Conservation (phyloP, 306 rosid species). For the Prunus armeniaca region DNA sequence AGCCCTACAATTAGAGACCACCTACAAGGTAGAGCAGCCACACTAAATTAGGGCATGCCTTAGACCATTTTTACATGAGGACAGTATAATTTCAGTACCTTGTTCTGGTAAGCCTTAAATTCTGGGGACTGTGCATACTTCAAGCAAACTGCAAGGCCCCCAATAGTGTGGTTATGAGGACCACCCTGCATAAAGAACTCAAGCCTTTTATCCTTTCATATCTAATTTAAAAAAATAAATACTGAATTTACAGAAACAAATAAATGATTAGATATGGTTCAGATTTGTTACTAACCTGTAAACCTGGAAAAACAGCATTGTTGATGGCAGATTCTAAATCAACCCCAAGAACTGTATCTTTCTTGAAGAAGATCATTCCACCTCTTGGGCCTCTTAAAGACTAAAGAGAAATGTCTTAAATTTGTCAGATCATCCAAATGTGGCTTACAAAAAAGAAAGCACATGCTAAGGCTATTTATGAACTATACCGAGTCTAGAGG, state of each 20-base stretch:
- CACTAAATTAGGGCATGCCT: constrained; percentile 17
- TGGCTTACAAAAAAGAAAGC: constrained; percentile 6
- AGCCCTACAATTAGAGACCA: constrained; percentile 84
- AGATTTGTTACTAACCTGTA: constrained; percentile 58
- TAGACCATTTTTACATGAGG: constrained; percentile 5
- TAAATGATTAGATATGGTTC: neutral
- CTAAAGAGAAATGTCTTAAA: constrained; percentile 39
- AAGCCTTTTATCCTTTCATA: neutral
- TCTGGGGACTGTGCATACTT: constrained; percentile 71
- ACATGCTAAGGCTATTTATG: neutral
- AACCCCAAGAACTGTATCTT: constrained; percentile 70
- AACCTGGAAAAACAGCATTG: constrained; percentile 92
- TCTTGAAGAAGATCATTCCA: constrained; percentile 96
- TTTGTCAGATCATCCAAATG: constrained; percentile 3
- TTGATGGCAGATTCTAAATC: constrained; percentile 85
- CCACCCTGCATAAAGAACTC: constrained; percentile 67
- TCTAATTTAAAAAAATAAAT: neutral
- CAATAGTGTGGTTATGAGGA: constrained; percentile 97
- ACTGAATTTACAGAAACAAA: neutral
- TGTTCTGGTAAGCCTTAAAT: constrained; percentile 75
- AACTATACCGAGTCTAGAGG: neutral
- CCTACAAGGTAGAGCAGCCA: constrained; percentile 41
- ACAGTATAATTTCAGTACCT: constrained; percentile 40
- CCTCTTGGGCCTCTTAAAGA: constrained; percentile 96
- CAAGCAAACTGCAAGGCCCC: constrained; percentile 90